A percentile compares a stretch with the other conserved stretches of the same genome.
These are phyloP conservation scores for Puccinia novopanici DNA, from an alignment of 1,284 basidiomycete genomes.

Conservation along the genomic window DNA sequence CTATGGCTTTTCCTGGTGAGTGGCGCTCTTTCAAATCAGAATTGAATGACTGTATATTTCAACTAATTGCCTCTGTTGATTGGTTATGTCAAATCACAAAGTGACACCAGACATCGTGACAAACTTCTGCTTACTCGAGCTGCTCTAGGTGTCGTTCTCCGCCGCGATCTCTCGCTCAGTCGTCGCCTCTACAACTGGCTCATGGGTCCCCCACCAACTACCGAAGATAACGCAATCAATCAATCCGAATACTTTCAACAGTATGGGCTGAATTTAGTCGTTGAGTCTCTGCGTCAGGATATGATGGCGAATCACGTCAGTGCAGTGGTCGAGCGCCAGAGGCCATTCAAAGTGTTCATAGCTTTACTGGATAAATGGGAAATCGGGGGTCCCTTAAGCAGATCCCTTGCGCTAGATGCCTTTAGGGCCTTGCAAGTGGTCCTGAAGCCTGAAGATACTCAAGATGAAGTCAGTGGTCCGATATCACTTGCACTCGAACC, in stretches of 20 bases:
- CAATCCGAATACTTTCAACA: constrained; percentile 72
- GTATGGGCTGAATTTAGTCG: constrained; percentile 71
- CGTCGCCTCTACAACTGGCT: constrained; percentile 91
- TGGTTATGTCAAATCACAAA: constrained; percentile 11
- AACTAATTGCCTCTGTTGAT: neutral
- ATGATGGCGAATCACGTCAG: constrained; percentile 37
- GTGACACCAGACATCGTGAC: constrained; percentile 53
- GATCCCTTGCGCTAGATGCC: constrained; percentile 74
- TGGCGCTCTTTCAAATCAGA: constrained; percentile 57
- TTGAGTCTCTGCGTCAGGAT: constrained; percentile 65
- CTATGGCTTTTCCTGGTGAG: constrained; percentile 66
- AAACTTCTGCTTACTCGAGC: constrained; percentile 55
- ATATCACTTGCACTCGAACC: neutral
- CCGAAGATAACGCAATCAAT: constrained; percentile 72
- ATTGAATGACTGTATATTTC: neutral
- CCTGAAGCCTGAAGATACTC: constrained; percentile 64
- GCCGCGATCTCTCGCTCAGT: constrained; percentile 88
- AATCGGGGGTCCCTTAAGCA: constrained; percentile 79
- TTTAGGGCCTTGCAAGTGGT: constrained; percentile 71
- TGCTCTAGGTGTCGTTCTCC: constrained; percentile 70
- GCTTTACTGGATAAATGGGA: constrained; percentile 96
- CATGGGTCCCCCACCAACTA: constrained; percentile 64
- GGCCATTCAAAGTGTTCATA: constrained; percentile 92
- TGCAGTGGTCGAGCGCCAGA: constrained; percentile 65
- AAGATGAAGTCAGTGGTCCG: too few species aligned